phyloP scores from a whole-genome alignment of 306 rosid species.

The Argentina anserina region DNA sequence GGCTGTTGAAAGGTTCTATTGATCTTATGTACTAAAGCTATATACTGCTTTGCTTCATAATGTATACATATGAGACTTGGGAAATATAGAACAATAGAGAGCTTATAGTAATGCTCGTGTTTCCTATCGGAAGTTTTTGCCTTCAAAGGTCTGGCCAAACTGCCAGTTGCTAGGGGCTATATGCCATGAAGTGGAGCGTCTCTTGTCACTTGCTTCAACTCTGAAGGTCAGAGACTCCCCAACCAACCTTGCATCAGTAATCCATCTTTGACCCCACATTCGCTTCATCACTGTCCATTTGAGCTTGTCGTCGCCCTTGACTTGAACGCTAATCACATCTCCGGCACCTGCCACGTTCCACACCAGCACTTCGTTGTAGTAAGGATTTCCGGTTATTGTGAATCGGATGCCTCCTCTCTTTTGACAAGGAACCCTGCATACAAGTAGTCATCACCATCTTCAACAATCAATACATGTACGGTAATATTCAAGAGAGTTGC shows the following conservation, averaged over 20 bases:
- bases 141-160: conserved; percentile 66
- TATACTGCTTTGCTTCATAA: not conserved
- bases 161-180: conserved; percentile 60
- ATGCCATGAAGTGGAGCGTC: conserved; percentile 39
- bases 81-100: not conserved
- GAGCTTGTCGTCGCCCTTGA: conserved; percentile 58
- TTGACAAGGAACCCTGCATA: conserved; percentile 50
- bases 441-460: not conserved
- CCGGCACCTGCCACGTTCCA: conserved; percentile 88
- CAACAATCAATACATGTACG: too few relatives aligned
- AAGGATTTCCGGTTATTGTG: conserved; percentile 75
- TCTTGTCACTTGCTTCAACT: conserved; percentile 56
- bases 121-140: conserved; percentile 50
- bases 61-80: not conserved
- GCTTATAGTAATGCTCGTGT: not conserved
- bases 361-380: conserved; percentile 47
- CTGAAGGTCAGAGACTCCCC: conserved; percentile 65
- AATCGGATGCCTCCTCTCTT: conserved; percentile 62
- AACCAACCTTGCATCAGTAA: conserved; percentile 41
- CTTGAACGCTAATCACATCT: conserved; percentile 41
- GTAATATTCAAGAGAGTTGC: too few relatives aligned
- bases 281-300: conserved; percentile 56
- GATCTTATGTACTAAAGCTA: not conserved
- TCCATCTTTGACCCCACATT: conserved; percentile 84
- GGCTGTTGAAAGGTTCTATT: not conserved